Percentiles rank a stretch among this genome's conserved stretches.
These are phyloP conservation scores for Bimuria novae-zelandiae DNA, from an alignment of 2,329 filamentous ascomycete species.

Conservation along the genomic window DNA sequence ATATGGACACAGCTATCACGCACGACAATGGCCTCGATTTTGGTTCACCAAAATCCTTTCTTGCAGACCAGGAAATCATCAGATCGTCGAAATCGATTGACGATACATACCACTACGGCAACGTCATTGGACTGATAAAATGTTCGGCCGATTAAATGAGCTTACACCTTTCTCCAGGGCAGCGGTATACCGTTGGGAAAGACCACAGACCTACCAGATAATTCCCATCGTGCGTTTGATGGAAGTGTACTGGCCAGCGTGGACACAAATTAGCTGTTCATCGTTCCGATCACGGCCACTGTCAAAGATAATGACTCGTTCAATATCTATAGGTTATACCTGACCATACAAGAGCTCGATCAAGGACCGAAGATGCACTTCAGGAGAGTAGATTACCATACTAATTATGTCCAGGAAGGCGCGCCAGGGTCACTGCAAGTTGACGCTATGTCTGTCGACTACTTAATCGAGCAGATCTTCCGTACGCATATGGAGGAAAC, in stretches of 20 bases:
- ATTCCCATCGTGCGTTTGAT: neutral
- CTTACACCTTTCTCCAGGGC: neutral
- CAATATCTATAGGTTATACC: too few relatives aligned
- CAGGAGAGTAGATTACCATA: too few relatives aligned
- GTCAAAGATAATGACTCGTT: too few relatives aligned
- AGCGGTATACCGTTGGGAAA: neutral
- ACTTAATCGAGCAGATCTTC: too few relatives aligned
- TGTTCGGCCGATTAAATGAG: neutral
- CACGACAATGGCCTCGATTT: neutral
- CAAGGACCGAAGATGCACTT: too few relatives aligned
- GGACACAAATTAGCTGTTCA: neutral
- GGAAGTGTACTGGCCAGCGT: neutral
- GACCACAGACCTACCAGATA: neutral
- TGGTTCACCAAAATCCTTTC: neutral
- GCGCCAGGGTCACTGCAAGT: too few relatives aligned
- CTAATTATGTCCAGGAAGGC: too few relatives aligned
- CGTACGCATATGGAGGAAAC: too few relatives aligned
- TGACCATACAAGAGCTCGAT: too few relatives aligned
- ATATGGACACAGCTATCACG: neutral
- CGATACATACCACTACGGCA: neutral
- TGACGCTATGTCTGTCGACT: too few relatives aligned
- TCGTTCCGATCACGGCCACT: neutral
- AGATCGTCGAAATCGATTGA: neutral
- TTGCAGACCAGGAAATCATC: too few relatives aligned
- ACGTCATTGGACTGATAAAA: neutral